A percentile compares a stretch with the other conserved stretches of the same genome.
These are phyloP conservation scores for Funneliformis mosseae DNA, from an alignment of 192 early-diverging fungal species.

Conservation along the genomic window DNA sequence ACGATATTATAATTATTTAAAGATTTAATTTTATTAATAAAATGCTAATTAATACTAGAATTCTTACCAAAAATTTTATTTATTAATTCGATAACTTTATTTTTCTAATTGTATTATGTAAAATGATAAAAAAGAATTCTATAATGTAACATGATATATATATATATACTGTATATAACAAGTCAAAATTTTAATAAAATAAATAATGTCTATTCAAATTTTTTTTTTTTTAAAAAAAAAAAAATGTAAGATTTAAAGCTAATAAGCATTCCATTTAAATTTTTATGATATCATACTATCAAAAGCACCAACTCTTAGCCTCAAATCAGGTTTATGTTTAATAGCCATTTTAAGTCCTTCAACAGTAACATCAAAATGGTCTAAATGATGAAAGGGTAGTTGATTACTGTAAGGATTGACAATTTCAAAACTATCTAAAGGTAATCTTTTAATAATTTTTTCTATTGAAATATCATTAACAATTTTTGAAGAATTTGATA, in stretches of 20 bases:
- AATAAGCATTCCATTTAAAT: neutral
- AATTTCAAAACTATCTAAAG: neutral
- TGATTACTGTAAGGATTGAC: neutral
- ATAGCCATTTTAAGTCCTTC: neutral
- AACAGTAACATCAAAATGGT: neutral
- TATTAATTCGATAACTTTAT: too few relatives aligned
- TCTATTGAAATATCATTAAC: conserved; percentile 1
- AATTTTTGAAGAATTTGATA: neutral
- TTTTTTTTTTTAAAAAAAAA: neutral
- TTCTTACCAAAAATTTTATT: too few relatives aligned
- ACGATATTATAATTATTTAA: too few relatives aligned
- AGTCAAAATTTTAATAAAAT: too few relatives aligned
- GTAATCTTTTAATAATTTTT: neutral
- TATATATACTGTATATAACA: too few relatives aligned
- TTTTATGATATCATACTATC: conserved; percentile 9
- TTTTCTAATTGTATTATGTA: too few relatives aligned
- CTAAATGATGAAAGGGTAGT: conserved; percentile 6
- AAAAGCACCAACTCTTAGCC: conserved; percentile 1
- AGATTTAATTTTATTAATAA: too few relatives aligned
- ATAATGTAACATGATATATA: too few relatives aligned
- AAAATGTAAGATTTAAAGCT: too few relatives aligned
- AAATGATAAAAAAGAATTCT: too few relatives aligned
- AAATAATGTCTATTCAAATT: too few relatives aligned
- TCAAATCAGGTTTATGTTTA: neutral
- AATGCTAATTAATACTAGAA: too few relatives aligned